These are phyloP conservation scores for Stagonosporopsis chrysanthemi DNA, from an alignment of 2,329 filamentous ascomycete species.

Conservation along the genomic window DNA sequence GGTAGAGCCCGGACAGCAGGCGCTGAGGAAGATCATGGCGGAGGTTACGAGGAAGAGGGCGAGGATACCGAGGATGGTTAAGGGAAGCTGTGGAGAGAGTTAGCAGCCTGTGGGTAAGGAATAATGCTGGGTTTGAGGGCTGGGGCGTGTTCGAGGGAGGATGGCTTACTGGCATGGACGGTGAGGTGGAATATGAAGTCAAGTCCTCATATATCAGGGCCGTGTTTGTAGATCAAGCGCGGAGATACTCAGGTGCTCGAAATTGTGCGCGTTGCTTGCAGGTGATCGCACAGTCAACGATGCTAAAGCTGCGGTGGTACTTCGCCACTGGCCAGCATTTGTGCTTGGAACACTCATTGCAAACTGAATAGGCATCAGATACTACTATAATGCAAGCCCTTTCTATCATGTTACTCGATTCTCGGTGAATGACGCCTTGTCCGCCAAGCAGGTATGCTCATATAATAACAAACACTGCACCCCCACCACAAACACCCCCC, in stretches of 20 bases:
- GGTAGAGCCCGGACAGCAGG: background rate
- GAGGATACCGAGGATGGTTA: background rate
- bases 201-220: background rate
- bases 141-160: background rate
- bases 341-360: background rate
- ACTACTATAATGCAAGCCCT: no score
- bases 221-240: background rate
- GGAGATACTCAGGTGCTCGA: background rate
- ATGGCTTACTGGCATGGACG: background rate
- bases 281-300: background rate
- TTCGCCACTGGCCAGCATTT: background rate
- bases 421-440: background rate
- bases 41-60: background rate
- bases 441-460: background rate
- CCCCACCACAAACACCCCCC: background rate
- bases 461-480: background rate
- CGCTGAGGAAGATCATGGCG: constrained; percentile 1
- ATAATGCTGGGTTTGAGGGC: background rate
- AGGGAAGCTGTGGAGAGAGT: background rate
- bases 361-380: background rate
- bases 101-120: background rate
- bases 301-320: background rate
- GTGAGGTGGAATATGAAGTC: background rate
- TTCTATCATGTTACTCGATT: background rate
- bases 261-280: background rate